Conservation (phyloP, 352 stramenopile species). For the Pythium myriotylum region DNA sequence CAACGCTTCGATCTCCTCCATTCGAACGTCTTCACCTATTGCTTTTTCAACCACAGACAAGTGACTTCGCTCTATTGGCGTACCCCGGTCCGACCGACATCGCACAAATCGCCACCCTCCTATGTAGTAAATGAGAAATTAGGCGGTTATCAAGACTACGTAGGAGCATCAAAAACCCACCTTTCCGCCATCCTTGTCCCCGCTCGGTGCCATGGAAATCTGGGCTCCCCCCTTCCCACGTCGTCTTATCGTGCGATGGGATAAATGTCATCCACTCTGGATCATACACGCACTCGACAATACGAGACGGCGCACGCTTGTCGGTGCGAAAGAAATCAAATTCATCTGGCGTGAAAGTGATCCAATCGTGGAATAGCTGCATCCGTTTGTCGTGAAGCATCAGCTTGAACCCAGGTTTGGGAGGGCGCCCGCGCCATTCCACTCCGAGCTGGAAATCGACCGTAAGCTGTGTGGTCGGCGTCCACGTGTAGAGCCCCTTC, state of each 20-base stretch:
- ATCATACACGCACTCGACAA: conserved; percentile 85
- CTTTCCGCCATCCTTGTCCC: conserved; percentile 80
- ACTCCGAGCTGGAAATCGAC: conserved; percentile 83
- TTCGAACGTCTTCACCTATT: conserved; percentile 71
- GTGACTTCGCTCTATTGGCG: conserved; percentile 66
- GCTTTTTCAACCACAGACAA: conserved; percentile 71
- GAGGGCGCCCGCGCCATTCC: conserved; percentile 75
- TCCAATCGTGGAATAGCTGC: conserved; percentile 87
- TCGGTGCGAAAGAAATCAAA: conserved; percentile 80
- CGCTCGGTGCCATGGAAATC: conserved; percentile 70
- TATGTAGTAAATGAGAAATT: conserved; percentile 19
- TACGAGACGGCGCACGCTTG: conserved; percentile 82
- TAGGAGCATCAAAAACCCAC: conserved; percentile 31
- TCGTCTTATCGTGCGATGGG: conserved; percentile 82
- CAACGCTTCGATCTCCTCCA: conserved; percentile 82
- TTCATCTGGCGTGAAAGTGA: conserved; percentile 79
- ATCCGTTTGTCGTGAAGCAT: conserved; percentile 85
- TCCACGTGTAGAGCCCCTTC: conserved; percentile 81
- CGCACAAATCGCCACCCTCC: conserved; percentile 80
- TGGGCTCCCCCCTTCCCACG: conserved; percentile 64
- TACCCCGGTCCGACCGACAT: conserved; percentile 59
- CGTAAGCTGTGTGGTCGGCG: conserved; percentile 51
- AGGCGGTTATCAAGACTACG: neutral
- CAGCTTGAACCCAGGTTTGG: conserved; percentile 84
- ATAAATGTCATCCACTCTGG: conserved; percentile 83